Evolutionary conservation across 768 basidiomycete species (phyloP), one percentile per base, ranked within the genome.

Genomic region (Trametes villosa): DNA sequence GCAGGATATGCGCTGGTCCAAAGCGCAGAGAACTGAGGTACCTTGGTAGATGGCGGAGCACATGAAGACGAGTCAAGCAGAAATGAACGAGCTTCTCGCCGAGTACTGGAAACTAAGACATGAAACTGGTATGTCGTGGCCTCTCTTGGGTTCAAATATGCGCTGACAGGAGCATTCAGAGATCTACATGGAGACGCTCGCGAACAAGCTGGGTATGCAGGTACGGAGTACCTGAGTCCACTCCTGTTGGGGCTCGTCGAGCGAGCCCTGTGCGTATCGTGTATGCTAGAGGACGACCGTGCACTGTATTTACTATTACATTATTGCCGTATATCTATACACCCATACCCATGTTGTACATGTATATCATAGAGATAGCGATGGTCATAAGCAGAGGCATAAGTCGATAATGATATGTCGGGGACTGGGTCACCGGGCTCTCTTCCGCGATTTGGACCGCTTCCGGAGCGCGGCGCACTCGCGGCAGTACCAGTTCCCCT

Each of bases 61-160:
- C 66, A 75, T 92, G 54, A 86, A 83, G 70, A 78, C 78, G 59
- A 92, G 86, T 65, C 91, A 95, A 73, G 75, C 74, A 8, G 92
- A 95, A 70, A 77, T 96, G n/a, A 87, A 87, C 64, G 87, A 91
- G 57, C 78, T 97, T 20, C 79, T 97, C 40, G 76, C 83, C 9
- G 93, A 94, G 71, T 95, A 96, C 72, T 92, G 89, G 87, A 86
- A 81, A 57, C 77, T 94, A 53, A 81, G 91, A 38, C 87, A 90
- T 65, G 85, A 87, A 67, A 87, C 90, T 68, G 89, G 92, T 91
- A 36, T 47, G 30, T 36, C 30, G 50, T 17, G 11, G 41, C 31
- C 45, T 18, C 34, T 15, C 13, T 9, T 40, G 6, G 40, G 9
- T 12, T 6, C 5, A 17, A 31, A 20, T 29, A 8, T 7, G 12